A percentile compares a stretch with the other conserved stretches of the same genome.
These are phyloP conservation scores for Mrakiaceae sp. DNA, from an alignment of 1,284 basidiomycete genomes.

Conservation along the genomic window DNA sequence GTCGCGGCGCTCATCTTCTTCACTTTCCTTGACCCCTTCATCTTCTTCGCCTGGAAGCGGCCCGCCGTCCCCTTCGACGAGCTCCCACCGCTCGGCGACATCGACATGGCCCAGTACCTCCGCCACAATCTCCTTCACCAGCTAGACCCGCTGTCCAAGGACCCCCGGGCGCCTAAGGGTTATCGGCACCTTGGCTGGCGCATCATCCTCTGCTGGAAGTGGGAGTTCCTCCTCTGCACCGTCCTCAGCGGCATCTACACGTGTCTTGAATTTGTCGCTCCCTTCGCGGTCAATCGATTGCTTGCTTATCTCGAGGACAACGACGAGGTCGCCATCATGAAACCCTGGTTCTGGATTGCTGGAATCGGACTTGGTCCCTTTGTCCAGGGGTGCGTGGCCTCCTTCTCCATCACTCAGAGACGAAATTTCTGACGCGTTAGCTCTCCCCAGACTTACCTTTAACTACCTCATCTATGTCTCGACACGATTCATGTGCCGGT, in stretches of 20 bases:
- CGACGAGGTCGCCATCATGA: constrained; percentile 30
- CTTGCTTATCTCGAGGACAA: constrained; percentile 36
- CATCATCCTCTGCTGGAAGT: constrained; percentile 14
- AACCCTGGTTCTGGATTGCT: constrained; percentile 47
- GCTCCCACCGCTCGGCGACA: constrained; percentile 16
- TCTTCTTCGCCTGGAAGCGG: constrained; percentile 12
- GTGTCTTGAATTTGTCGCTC: constrained; percentile 9
- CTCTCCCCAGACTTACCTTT: neutral
- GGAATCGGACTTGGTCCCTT: constrained; percentile 46
- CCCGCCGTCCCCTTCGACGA: constrained; percentile 7
- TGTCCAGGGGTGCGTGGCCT: constrained; percentile 4
- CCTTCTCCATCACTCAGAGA: neutral
- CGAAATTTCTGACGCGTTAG: neutral
- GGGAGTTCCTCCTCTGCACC: neutral
- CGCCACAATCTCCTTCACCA: constrained; percentile 7
- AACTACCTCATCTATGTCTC: constrained; percentile 11
- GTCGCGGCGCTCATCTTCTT: constrained; percentile 11
- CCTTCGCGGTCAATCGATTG: constrained; percentile 14
- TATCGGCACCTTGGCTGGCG: constrained; percentile 12
- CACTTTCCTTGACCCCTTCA: constrained; percentile 16
- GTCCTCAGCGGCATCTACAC: constrained; percentile 4
- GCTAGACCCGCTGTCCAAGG: constrained; percentile 8
- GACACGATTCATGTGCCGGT: constrained; percentile 34
- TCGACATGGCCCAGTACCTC: constrained; percentile 10
- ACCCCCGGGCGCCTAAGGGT: constrained; percentile 2